A percentile compares a stretch with the other conserved stretches of the same genome.
Evolutionary conservation across 495 filamentous ascomycete species (phyloP).

Genomic region (Daldinia bambusicola): DNA sequence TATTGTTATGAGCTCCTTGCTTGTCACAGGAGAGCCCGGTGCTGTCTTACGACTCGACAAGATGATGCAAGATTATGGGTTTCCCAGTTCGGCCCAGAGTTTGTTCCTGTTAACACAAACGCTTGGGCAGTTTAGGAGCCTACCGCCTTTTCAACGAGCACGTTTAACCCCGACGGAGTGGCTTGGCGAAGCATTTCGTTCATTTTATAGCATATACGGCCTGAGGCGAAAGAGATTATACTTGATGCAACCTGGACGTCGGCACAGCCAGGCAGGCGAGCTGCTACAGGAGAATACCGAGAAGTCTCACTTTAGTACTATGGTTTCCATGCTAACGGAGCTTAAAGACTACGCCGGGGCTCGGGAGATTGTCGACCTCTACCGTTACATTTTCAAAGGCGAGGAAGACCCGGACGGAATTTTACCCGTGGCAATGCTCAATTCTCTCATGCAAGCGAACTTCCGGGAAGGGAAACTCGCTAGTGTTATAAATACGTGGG

Average conservation of each 20-base stretch:
- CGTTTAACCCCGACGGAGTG: constrained; percentile 35
- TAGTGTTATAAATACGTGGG: constrained; percentile 73
- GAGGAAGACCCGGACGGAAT: constrained; percentile 39
- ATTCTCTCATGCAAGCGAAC: constrained; percentile 72
- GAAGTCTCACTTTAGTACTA: constrained; percentile 61
- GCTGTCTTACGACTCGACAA: constrained; percentile 47
- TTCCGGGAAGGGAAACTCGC: constrained; percentile 64
- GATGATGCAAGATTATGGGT: constrained; percentile 49
- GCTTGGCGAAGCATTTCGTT: constrained; percentile 47
- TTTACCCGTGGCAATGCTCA: constrained; percentile 67
- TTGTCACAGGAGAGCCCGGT: constrained; percentile 51
- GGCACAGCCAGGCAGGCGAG: constrained; percentile 44
- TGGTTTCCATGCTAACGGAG: constrained; percentile 71
- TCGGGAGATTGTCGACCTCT: constrained; percentile 66
- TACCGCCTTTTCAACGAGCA: constrained; percentile 30
- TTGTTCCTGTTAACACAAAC: constrained; percentile 51
- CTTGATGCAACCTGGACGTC: constrained; percentile 23
- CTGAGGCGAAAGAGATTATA: constrained; percentile 46
- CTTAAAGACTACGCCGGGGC: constrained; percentile 64
- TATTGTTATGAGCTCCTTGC: constrained; percentile 69
- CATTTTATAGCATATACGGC: constrained; percentile 46
- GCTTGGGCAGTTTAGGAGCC: constrained; percentile 48
- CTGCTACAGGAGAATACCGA: constrained; percentile 57
- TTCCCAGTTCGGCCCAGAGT: constrained; percentile 46
- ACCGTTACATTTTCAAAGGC: constrained; percentile 51